These are phyloP conservation scores for Ilyonectria destructans DNA, from an alignment of 2,329 filamentous ascomycete genomes.

Conservation along the genomic window DNA sequence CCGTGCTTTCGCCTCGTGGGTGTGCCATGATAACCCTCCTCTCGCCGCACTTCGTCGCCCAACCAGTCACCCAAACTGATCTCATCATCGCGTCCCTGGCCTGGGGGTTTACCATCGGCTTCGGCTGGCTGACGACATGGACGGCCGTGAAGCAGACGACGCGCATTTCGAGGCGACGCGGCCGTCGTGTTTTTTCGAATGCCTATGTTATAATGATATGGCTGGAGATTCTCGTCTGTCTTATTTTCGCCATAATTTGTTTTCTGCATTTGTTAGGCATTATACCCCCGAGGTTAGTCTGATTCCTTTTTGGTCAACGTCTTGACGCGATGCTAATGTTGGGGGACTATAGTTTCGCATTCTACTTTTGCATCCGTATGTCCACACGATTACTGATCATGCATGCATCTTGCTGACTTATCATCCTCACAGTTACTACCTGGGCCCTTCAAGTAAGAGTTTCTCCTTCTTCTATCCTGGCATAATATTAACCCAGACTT, in stretches of 20 bases:
- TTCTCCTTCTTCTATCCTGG: not conserved
- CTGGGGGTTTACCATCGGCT: slow-evolving; percentile 57
- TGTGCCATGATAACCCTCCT: slow-evolving; percentile 45
- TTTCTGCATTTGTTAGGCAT: slow-evolving; percentile 43
- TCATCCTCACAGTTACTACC: slow-evolving; percentile 40
- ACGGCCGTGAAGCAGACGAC: slow-evolving; percentile 55
- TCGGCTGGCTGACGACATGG: slow-evolving; percentile 57
- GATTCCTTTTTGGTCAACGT: not conserved
- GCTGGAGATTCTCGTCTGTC: slow-evolving; percentile 61
- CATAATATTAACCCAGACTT: not conserved
- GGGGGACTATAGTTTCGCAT: slow-evolving; percentile 43
- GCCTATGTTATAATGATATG: slow-evolving; percentile 66
- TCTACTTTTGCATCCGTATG: slow-evolving; percentile 50
- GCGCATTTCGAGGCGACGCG: slow-evolving; percentile 54
- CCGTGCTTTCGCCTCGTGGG: not conserved
- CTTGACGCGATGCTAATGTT: not conserved
- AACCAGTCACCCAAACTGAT: slow-evolving; percentile 40
- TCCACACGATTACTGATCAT: not conserved
- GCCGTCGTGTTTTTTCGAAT: slow-evolving; percentile 53
- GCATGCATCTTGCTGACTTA: slow-evolving; percentile 7
- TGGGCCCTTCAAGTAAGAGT: slow-evolving; percentile 47
- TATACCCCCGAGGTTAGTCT: slow-evolving; percentile 47
- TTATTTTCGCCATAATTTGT: slow-evolving; percentile 59
- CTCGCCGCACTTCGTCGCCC: slow-evolving; percentile 41
- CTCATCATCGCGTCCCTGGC: slow-evolving; percentile 49